Percentiles rank a stretch among this genome's conserved stretches.
Conservation (phyloP, 2,329 filamentous ascomycete genomes). For the Colletotrichum noveboracense region DNA sequence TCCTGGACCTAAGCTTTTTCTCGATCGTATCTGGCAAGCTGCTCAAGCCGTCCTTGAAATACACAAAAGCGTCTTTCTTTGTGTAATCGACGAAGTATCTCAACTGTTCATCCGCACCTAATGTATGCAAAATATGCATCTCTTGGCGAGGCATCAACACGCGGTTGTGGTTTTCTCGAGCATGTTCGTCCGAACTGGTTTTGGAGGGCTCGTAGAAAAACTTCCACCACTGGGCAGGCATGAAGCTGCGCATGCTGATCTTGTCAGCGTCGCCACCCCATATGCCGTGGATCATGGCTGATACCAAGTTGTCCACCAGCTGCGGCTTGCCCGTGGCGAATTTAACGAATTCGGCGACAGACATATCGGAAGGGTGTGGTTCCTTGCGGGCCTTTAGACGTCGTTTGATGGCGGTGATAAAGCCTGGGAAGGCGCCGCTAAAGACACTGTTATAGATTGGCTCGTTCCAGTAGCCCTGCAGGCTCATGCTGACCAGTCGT, state of each 20-base stretch:
- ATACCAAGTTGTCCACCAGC: slow-evolving; percentile 74
- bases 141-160: slow-evolving; percentile 34
- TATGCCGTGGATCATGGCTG: slow-evolving; percentile 83
- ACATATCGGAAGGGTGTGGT: slow-evolving; percentile 63
- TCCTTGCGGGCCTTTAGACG: slow-evolving; percentile 23
- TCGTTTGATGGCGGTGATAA: slow-evolving; percentile 40
- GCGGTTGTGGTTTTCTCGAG: not conserved
- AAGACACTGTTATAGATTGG: slow-evolving; percentile 39
- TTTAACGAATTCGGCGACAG: slow-evolving; percentile 70
- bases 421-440: slow-evolving; percentile 32
- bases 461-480: slow-evolving; percentile 24
- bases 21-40: slow-evolving; percentile 62
- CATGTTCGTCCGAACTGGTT: not conserved
- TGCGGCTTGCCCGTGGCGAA: slow-evolving; percentile 56
- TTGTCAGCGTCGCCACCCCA: slow-evolving; percentile 88
- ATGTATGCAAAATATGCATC: slow-evolving; percentile 28
- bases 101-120: slow-evolving; percentile 27
- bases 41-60: slow-evolving; percentile 65
- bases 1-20: slow-evolving; percentile 50
- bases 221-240: slow-evolving; percentile 52
- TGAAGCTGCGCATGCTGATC: slow-evolving; percentile 72
- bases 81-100: slow-evolving; percentile 1
- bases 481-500: slow-evolving; percentile 45
- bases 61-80: slow-evolving; percentile 30
- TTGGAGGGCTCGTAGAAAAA: slow-evolving; percentile 17